Conservation (phyloP, 129 eudicot species). For the Dittrichia graveolens region DNA sequence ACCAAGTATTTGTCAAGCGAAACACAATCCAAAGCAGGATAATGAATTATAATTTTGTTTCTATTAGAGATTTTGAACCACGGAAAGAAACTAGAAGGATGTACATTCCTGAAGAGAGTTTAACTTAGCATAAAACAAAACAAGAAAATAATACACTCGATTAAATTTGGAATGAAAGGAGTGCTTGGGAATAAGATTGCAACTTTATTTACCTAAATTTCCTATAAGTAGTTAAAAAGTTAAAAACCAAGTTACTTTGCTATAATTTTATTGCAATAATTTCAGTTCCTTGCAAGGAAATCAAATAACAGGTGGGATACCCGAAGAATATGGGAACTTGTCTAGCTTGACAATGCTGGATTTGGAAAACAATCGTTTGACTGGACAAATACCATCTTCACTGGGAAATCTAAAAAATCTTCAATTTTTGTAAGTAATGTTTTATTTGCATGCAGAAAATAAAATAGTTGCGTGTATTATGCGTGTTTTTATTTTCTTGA, state of each 20-base stretch:
- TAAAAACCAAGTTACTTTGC: background rate
- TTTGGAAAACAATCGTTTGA: conserved; percentile 68
- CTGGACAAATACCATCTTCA: conserved; percentile 92
- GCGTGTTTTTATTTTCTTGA: background rate
- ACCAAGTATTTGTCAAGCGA: background rate
- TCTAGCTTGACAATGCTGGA: conserved; percentile 77
- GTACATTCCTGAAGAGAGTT: too few species aligned
- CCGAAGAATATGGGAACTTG: conserved; percentile 80
- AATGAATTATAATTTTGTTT: background rate
- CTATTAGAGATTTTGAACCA: conserved; percentile 1
- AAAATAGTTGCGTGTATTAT: background rate
- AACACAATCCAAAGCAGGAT: background rate
- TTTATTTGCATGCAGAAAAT: background rate
- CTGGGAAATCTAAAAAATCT: conserved; percentile 81
- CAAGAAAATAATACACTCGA: background rate
- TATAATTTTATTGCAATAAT: background rate
- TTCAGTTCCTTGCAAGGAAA: conserved; percentile 82
- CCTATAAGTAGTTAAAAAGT: background rate
- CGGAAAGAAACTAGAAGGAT: too few species aligned
- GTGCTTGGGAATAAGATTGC: background rate
- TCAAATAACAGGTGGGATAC: conserved; percentile 80
- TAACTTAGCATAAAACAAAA: background rate
- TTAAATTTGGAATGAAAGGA: background rate
- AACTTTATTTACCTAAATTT: conserved; percentile 12
- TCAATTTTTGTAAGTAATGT: conserved; percentile 63